Base-by-base conservation (phyloP, 306 rosid species). In the Prunus salicina region DNA sequence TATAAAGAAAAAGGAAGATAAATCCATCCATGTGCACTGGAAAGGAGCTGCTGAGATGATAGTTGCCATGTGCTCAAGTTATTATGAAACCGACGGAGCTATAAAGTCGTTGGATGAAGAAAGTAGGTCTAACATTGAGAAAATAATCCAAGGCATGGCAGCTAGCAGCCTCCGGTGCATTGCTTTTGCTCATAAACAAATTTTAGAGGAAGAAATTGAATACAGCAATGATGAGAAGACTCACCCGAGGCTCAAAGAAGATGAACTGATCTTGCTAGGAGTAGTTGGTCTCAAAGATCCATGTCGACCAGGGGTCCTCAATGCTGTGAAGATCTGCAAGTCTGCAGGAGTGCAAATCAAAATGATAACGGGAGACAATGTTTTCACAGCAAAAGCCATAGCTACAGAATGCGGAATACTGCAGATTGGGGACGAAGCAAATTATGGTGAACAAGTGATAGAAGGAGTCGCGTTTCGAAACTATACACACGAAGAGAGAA, bases 1-100 rank as follows among this genome's bases (percentile, higher is more conserved):
- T 34, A 72, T 89, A 66, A 91, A 67, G 84, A 87, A 84, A 65
- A 74, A 73, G 47, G 61, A 4, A 7, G 82, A 91, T 64, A 73
- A 71, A 84, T 78, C 76, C 52, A 78, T 91, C 68, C 89, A 84
- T 41, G 87, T 89, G 77, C 98, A 91, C 69, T 93, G 97, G 96
- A 93, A 93, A 88, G 97, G 97, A 46, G 98, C 97, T 71, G 93
- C 97, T 4, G 97, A 91, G 96, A 85, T 91, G 82, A 78, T 91
- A 45, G 86, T 93, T 56, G 90, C 93, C 64, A 88, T 83, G 90
- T 93, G 98, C 79, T 82, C 87, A 18, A 80, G 78, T 28, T 93
- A 89, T 57, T 76, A 76, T 58, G 93, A 84, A 65, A 78, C 73
- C 69, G 75, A 78, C 11, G 93, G 97, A 46, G 70, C 13, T 38